These are phyloP conservation scores for Staphylotrichum longicolle DNA, from an alignment of 495 filamentous ascomycete species.

Conservation along the genomic window DNA sequence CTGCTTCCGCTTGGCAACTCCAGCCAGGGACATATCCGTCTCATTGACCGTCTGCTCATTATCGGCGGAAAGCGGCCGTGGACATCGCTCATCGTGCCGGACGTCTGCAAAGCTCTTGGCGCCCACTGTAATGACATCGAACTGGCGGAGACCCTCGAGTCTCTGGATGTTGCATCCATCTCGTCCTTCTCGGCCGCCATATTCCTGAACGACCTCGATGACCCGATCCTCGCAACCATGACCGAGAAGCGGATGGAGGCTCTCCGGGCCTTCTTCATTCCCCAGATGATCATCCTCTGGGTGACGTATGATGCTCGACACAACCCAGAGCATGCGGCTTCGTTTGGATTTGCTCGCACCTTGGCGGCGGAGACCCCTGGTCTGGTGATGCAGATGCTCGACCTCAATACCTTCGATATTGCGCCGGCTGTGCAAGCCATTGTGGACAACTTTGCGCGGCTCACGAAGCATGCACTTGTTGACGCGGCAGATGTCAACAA, in stretches of 20 bases:
- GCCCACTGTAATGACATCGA: slow-evolving; percentile 26
- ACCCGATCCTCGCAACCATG: slow-evolving; percentile 38
- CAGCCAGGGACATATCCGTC: not conserved
- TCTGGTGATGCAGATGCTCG: slow-evolving; percentile 41
- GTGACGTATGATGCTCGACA: slow-evolving; percentile 30
- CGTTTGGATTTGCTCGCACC: slow-evolving; percentile 45
- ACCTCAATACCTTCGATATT: slow-evolving; percentile 34
- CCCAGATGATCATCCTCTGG: slow-evolving; percentile 43
- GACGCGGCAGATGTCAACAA: not conserved
- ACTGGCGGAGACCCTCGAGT: slow-evolving; percentile 25
- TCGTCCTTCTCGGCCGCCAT: slow-evolving; percentile 34
- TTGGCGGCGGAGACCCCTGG: slow-evolving; percentile 42
- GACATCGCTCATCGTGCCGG: slow-evolving; percentile 22
- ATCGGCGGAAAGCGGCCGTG: slow-evolving; percentile 29
- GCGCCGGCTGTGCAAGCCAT: slow-evolving; percentile 20
- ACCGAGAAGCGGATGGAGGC: slow-evolving; percentile 32
- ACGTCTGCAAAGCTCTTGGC: slow-evolving; percentile 23
- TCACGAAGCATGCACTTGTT: slow-evolving; percentile 12
- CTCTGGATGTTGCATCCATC: slow-evolving; percentile 17
- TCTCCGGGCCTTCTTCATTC: slow-evolving; percentile 36
- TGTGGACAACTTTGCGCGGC: slow-evolving; percentile 31
- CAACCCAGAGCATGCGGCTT: slow-evolving; percentile 41
- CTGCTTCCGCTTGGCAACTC: slow-evolving; percentile 13
- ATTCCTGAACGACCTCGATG: slow-evolving; percentile 40
- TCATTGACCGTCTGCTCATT: slow-evolving; percentile 35